Evolutionary conservation across 148 eudicot genomes (phyloP).

Genomic region (Chenopodium suecicum): DNA sequence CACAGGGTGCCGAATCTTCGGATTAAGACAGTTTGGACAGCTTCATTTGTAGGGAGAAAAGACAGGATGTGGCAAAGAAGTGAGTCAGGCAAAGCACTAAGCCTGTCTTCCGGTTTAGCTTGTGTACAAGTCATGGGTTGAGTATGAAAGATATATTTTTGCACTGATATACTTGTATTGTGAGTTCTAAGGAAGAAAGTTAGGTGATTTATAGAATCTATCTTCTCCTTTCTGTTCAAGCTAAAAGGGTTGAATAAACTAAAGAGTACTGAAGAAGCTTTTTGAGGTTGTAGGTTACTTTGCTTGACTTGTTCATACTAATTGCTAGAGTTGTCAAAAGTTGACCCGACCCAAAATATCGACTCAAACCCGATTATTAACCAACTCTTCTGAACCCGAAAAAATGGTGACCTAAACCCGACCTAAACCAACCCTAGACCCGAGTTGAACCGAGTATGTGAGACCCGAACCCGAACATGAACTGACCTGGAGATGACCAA

Average conservation of each 20-base stretch:
- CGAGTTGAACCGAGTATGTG: too few relatives aligned
- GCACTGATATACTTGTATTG: not conserved
- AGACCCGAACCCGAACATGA: too few relatives aligned
- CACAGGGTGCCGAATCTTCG: conserved; percentile 20
- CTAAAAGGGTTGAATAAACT: too few relatives aligned
- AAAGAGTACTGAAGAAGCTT: not conserved
- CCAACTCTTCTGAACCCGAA: too few relatives aligned
- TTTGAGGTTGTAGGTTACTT: not conserved
- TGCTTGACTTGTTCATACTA: not conserved
- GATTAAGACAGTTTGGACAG: conserved; percentile 18
- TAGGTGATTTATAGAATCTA: not conserved
- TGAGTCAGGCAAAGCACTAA: conserved; percentile 21
- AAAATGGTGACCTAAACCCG: too few relatives aligned
- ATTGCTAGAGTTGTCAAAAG: too few relatives aligned
- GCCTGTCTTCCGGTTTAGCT: conserved; percentile 17
- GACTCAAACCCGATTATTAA: too few relatives aligned
- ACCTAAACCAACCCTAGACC: too few relatives aligned
- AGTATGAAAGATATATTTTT: not conserved
- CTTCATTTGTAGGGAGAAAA: conserved; percentile 25
- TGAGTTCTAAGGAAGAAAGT: not conserved
- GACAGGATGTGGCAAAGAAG: conserved; percentile 30
- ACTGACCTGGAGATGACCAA: too few relatives aligned
- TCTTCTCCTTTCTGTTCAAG: too few relatives aligned
- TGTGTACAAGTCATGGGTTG: not conserved
- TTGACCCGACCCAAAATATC: too few relatives aligned